Conservation (phyloP, 495 filamentous ascomycete species). For the Trichoderma asperelloides region DNA sequence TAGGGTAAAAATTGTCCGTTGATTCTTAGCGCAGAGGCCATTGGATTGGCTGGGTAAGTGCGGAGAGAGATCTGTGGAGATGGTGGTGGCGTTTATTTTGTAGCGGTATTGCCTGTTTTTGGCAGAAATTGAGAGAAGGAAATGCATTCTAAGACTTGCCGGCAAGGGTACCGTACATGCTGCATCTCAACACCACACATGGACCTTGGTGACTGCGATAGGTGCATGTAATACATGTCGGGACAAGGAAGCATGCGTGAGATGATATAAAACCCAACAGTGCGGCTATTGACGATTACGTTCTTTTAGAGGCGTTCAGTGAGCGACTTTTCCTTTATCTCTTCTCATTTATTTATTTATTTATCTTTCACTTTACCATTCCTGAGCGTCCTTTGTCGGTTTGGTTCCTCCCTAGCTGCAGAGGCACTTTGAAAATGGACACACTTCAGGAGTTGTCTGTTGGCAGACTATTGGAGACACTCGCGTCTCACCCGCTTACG, state of each 20-base stretch:
- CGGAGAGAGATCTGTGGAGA: slow-evolving; percentile 1
- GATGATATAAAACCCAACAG: not conserved
- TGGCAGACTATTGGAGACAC: not conserved
- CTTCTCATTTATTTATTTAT: no score
- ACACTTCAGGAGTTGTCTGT: not conserved
- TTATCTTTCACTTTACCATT: no score
- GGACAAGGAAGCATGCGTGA: not conserved
- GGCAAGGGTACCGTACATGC: not conserved
- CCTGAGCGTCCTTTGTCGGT: not conserved
- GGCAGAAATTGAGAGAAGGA: not conserved
- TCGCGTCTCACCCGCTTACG: not conserved
- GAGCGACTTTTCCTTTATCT: no score
- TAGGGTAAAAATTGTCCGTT: not conserved
- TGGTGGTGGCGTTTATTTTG: not conserved
- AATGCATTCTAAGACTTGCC: not conserved
- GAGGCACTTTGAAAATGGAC: not conserved
- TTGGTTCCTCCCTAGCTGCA: not conserved
- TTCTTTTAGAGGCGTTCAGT: not conserved
- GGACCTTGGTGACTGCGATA: not conserved
- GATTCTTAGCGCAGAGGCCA: not conserved
- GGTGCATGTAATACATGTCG: not conserved
- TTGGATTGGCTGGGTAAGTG: not conserved
- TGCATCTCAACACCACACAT: not conserved
- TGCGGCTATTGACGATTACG: not conserved
- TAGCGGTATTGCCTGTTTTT: not conserved